phyloP scores from a whole-genome alignment of 805 yeast species.

The Jamesozyma spencerorum region DNA sequence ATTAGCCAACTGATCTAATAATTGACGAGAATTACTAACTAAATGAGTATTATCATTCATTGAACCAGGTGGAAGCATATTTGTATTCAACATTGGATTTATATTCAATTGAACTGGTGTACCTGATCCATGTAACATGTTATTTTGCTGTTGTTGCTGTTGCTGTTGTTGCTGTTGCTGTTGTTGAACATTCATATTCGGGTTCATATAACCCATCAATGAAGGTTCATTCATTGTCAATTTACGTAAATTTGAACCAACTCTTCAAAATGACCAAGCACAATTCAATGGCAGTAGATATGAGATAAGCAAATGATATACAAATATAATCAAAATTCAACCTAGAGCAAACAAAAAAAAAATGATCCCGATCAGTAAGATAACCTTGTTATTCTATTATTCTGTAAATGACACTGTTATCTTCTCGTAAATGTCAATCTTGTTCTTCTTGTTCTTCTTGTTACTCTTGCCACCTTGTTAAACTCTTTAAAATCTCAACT shows the following conservation, averaged over 20 bases:
- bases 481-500: too few species aligned
- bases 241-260: too few species aligned
- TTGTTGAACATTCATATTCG: slow-evolving; percentile 2
- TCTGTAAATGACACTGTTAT: neutral
- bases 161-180: slow-evolving; percentile 8
- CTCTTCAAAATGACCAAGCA: too few species aligned
- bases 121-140: slow-evolving; percentile 5
- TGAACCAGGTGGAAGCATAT: slow-evolving; percentile 22
- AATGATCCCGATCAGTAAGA: too few species aligned
- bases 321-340: too few species aligned
- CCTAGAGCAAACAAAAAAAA: too few species aligned
- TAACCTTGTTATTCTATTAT: too few species aligned
- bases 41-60: slow-evolving; percentile 22
- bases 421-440: too few species aligned
- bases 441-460: too few species aligned
- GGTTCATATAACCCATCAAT: slow-evolving; percentile 20
- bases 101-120: slow-evolving; percentile 9
- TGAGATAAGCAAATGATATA: too few species aligned
- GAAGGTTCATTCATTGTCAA: slow-evolving; percentile 22
- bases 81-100: slow-evolving; percentile 7
- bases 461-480: too few species aligned
- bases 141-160: neutral
- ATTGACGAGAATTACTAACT: slow-evolving; percentile 28
- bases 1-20: slow-evolving; percentile 14
- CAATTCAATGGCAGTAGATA: too few species aligned